Percentiles rank a stretch among this genome's conserved stretches.
Evolutionary conservation across 306 rosid species (phyloP).

Genomic region (Lupinus albus): DNA sequence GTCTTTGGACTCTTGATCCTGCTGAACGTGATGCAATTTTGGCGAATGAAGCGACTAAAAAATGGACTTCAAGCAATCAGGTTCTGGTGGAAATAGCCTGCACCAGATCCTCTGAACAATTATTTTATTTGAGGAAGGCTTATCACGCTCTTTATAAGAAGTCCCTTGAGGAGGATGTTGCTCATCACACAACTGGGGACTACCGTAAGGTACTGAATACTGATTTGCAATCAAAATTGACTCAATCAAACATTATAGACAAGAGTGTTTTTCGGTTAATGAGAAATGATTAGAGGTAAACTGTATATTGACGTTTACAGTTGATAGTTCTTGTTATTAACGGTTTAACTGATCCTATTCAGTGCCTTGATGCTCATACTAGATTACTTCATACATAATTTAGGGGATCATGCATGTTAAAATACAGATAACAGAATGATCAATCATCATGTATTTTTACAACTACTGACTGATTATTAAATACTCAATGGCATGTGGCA

Average conservation of each 20-base stretch:
- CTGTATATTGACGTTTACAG: neutral
- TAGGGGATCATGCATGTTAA: neutral
- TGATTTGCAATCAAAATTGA: neutral
- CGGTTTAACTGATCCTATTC: neutral
- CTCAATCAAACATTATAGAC: slow-evolving; percentile 1
- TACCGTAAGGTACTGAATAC: slow-evolving; percentile 58
- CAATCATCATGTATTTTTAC: no score
- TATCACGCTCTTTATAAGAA: slow-evolving; percentile 62
- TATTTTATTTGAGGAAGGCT: slow-evolving; percentile 52
- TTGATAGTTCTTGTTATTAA: neutral
- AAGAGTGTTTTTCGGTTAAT: neutral
- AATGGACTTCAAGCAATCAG: slow-evolving; percentile 50
- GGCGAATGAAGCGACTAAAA: slow-evolving; percentile 62
- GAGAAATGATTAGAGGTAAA: neutral
- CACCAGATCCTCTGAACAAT: slow-evolving; percentile 60
- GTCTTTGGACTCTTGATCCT: slow-evolving; percentile 60
- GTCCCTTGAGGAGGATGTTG: slow-evolving; percentile 79
- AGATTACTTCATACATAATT: neutral
- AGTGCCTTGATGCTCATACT: slow-evolving; percentile 8
- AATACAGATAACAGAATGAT: neutral
- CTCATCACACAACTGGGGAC: slow-evolving; percentile 60
- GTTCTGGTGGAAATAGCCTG: slow-evolving; percentile 68
- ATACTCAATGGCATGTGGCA: neutral
- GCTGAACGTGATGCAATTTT: slow-evolving; percentile 70
- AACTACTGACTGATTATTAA: no score